A percentile compares a stretch with the other conserved stretches of the same genome.
Conservation (phyloP, 805 yeast genomes). For the Kuraishia cidri region DNA sequence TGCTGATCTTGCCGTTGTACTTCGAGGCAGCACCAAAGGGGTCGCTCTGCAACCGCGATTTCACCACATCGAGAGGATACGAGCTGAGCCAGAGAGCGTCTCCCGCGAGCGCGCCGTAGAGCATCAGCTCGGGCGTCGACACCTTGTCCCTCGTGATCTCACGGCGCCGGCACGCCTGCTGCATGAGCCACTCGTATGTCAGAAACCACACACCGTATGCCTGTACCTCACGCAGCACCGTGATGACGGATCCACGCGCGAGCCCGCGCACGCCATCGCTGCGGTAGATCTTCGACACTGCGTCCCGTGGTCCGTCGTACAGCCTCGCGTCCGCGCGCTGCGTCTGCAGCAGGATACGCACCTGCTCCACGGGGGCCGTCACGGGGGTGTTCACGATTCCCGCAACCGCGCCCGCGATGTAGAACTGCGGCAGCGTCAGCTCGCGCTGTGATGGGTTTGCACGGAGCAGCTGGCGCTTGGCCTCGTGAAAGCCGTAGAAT, state of each 20-base stretch:
- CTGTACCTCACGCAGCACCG: constrained; percentile 52
- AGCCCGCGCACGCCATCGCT: constrained; percentile 38
- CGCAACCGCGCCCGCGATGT: constrained; percentile 55
- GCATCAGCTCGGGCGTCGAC: constrained; percentile 44
- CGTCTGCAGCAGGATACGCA: constrained; percentile 53
- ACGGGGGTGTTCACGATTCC: constrained; percentile 59
- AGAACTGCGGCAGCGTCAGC: constrained; percentile 45
- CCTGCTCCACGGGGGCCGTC: constrained; percentile 58
- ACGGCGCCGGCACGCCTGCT: constrained; percentile 21
- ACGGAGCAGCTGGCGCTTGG: constrained; percentile 45
- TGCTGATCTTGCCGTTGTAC: constrained; percentile 27
- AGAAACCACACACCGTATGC: constrained; percentile 73
- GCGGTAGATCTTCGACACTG: constrained; percentile 30
- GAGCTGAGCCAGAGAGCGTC: constrained; percentile 54
- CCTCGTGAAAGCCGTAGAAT: constrained; percentile 64
- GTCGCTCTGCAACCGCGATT: constrained; percentile 49
- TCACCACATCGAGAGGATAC: constrained; percentile 44
- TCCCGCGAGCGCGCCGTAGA: constrained; percentile 28
- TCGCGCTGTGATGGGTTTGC: constrained; percentile 14
- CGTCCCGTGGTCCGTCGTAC: constrained; percentile 33
- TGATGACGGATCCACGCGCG: constrained; percentile 46
- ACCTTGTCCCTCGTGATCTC: constrained; percentile 35
- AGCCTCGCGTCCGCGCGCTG: constrained; percentile 25
- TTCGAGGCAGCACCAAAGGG: constrained; percentile 31
- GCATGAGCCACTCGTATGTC: constrained; percentile 50